A percentile compares a stretch with the other conserved stretches of the same genome.
phyloP scores from a whole-genome alignment of 2,329 filamentous ascomycete genomes.

The Sarocladium oryzae region DNA sequence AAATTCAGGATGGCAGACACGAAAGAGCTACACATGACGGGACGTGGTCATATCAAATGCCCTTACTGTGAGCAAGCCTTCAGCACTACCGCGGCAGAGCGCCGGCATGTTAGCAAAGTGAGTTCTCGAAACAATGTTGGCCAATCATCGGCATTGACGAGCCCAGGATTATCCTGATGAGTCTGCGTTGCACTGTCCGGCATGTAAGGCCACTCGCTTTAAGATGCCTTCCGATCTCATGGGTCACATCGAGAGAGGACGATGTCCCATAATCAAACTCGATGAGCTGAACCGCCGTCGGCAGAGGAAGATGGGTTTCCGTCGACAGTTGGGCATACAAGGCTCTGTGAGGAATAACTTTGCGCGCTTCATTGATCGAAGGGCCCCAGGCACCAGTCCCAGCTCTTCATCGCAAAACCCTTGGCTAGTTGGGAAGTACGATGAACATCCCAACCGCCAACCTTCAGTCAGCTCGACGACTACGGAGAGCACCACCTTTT shows the following conservation, averaged over 20 bases:
- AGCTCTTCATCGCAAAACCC: not conserved
- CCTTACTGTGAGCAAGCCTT: slow-evolving; percentile 31
- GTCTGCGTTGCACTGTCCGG: slow-evolving; percentile 35
- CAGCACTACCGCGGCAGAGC: slow-evolving; percentile 23
- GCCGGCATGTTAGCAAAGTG: slow-evolving; percentile 30
- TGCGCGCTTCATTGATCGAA: slow-evolving; percentile 1
- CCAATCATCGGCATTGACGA: not conserved
- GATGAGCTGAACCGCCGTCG: slow-evolving; percentile 26
- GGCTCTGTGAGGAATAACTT: slow-evolving; percentile 20
- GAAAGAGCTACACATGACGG: not conserved
- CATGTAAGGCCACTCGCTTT: slow-evolving; percentile 34
- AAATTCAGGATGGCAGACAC: not conserved
- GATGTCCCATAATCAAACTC: slow-evolving; percentile 31
- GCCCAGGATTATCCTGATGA: not conserved
- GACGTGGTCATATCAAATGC: not conserved
- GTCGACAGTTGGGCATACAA: slow-evolving; percentile 19
- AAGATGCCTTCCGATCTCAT: slow-evolving; percentile 31
- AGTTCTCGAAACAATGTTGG: slow-evolving; percentile 9
- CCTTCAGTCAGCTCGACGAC: not conserved
- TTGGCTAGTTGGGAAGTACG: not conserved
- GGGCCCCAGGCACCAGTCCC: slow-evolving; percentile 14
- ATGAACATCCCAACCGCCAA: not conserved
- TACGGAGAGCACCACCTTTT: not conserved
- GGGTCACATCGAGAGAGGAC: slow-evolving; percentile 36
- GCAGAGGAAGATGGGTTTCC: slow-evolving; percentile 30